A percentile compares a stretch with the other conserved stretches of the same genome.
Conservation (phyloP, 768 basidiomycete genomes). For the Hericium alpestre region DNA sequence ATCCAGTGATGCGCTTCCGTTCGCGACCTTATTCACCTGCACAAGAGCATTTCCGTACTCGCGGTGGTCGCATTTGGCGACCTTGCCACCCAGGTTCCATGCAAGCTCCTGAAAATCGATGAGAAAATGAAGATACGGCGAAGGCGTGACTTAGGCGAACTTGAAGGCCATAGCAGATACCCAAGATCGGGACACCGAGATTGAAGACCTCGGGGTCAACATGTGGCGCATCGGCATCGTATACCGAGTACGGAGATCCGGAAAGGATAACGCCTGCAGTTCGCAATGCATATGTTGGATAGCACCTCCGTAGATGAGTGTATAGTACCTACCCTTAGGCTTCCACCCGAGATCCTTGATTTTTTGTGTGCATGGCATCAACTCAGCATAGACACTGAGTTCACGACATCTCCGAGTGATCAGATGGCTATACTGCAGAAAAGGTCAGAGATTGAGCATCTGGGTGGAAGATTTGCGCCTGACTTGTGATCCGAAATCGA, state of each 20-base stretch:
- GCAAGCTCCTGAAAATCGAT: conserved; percentile 74
- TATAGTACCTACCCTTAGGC: conserved; percentile 63
- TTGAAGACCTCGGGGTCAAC: conserved; percentile 88
- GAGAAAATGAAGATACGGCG: neutral
- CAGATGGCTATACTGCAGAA: conserved; percentile 81
- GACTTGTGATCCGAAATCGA: conserved; percentile 97
- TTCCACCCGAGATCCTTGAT: conserved; percentile 83
- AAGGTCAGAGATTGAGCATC: conserved; percentile 7
- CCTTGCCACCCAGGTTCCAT: conserved; percentile 74
- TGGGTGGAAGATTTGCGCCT: conserved; percentile 6
- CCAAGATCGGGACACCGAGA: conserved; percentile 82
- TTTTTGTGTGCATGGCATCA: conserved; percentile 92
- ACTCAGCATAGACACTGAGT: conserved; percentile 92
- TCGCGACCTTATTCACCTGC: conserved; percentile 54
- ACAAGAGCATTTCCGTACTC: conserved; percentile 92
- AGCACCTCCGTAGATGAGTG: conserved; percentile 8
- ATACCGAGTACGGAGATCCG: conserved; percentile 97
- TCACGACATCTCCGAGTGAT: conserved; percentile 97
- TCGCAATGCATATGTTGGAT: neutral
- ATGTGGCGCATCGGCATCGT: conserved; percentile 85
- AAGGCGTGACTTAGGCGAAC: conserved; percentile 26
- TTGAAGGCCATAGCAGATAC: conserved; percentile 96
- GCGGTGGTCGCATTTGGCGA: conserved; percentile 79
- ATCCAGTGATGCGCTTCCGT: conserved; percentile 41
- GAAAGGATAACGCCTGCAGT: conserved; percentile 83